Base-by-base conservation (phyloP, 768 basidiomycete genomes). In the Podaxis sp. region DNA sequence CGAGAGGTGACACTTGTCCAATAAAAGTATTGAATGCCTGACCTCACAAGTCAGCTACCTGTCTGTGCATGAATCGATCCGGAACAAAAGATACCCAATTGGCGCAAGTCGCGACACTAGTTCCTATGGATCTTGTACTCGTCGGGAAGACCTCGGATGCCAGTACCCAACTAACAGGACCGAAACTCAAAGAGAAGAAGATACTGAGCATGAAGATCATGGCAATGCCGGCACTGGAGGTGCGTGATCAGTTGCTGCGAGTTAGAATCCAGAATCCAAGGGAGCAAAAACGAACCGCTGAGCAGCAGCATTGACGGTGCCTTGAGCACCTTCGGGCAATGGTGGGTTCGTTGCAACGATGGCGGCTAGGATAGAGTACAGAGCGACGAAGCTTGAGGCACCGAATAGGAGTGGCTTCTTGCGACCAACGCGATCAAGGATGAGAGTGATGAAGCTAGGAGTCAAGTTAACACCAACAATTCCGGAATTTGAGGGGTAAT, bases 91-190 rank as follows among this genome's bases (percentile, higher is more conserved):
- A 46, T 58, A 74, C 78, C 85, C 86, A 87, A 69, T 85, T 87
- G 29, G 81, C 66, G 66, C 85, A 87, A 9, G 84, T 87, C 1
- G 85, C 85, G 22, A 85, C 84, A 65, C 81, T 79, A 4, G 86
- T 84, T 43, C 86, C 86, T 13, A 87, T 79, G 3, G 85, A 80
- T 46, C 86, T 78, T 12, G 80, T 82, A 63, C 76, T 80, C 46
- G 85, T 88, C 0, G 85, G 85, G 74, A 88, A 89, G 3, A 85
- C 83, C 73, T 86, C 85, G 12, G 82, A 82, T 4, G 85, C 84
- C 53, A 86, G 75, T 22, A 86, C 84, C 85, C 85, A 87, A 53
- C 79, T 81, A 22, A 86, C 80, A n/a, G 82, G 82, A 5, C 83
- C 83, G 62, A 83, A 84, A 60, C 81, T 82, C 27, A 83, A 65